Evolutionary conservation across 2,329 filamentous ascomycete species (phyloP), one percentile per base, ranked within the genome.

Genomic region (Amphichorda felina): DNA sequence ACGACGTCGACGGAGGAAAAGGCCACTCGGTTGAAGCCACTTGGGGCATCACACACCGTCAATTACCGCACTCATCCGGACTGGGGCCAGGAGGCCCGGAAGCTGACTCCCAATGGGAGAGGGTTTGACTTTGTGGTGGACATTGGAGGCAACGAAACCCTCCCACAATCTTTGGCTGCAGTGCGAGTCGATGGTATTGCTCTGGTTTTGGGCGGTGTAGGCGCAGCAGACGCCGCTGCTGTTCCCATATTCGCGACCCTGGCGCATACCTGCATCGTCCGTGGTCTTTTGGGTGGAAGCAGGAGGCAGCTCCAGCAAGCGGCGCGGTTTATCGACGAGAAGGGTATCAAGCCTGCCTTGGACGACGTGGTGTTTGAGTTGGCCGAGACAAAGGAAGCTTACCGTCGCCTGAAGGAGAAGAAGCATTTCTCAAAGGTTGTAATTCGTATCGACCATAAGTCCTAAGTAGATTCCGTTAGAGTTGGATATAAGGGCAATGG

Each of bases 51-150:
- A 36, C 60, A 72, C 30, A 56, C 69, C 2, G 63, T 82, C 50
- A 80, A 82, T 53, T 82, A 82, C 52, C 70, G 65, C 38, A 61
- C 51, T 0, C 63, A 62, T 8, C 54, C 67, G 0, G 64, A 72
- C 33, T 82, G 78, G 78, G 72, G 76, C n/a, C 53, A 60, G 3
- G 64, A 64, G 19, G 75, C 75, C 8, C 50, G 66, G 8, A 68
- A 64, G 0, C 60, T 70, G 0, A 64, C 60, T 0, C 56, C 56
- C 0, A 51, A 58, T 1, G 60, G 60, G 2, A 47, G 45, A 2
- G 79, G 79, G 10, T 70, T 79, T 7, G 68, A 82, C 45, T 63
- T 77, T 40, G 58, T 83, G 27, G 47, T 81, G 27, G 79, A 84
- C 45, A 69, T 82, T n/a, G 79, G 74, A 10, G 79, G 79, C 0